A percentile compares a stretch with the other conserved stretches of the same genome.
Evolutionary conservation across 2,329 filamentous ascomycete species (phyloP).

Genomic region (Ophidiomyces ophidiicola): DNA sequence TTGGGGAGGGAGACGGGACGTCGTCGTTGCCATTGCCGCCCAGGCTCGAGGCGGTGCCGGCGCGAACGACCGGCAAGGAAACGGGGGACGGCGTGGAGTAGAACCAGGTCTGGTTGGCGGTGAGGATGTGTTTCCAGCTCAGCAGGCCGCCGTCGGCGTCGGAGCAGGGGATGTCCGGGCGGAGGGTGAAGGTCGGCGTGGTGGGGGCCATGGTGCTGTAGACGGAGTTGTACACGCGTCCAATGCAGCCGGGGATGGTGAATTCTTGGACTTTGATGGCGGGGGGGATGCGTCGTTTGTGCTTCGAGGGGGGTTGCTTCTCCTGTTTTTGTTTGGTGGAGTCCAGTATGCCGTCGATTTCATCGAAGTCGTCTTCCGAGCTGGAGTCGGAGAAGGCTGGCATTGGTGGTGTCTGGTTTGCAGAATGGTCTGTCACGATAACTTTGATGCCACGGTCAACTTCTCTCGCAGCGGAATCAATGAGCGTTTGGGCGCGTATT

Average conservation of each 20-base stretch:
- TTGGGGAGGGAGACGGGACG: slow-evolving; percentile 10
- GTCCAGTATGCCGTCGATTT: slow-evolving; percentile 11
- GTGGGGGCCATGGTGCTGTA: slow-evolving; percentile 6
- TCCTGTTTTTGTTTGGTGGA: slow-evolving; percentile 9
- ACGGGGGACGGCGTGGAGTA: slow-evolving; percentile 28
- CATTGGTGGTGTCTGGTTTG: slow-evolving; percentile 20
- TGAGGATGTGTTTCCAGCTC: slow-evolving; percentile 34
- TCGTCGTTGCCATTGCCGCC: slow-evolving; percentile 14
- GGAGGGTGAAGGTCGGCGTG: slow-evolving; percentile 31
- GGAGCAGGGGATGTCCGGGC: slow-evolving; percentile 31
- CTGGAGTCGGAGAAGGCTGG: slow-evolving; percentile 14
- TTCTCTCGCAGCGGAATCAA: slow-evolving; percentile 33
- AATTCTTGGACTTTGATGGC: slow-evolving; percentile 30
- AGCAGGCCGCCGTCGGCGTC: slow-evolving; percentile 35
- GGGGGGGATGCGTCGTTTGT: neutral
- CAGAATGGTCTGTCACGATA: slow-evolving; percentile 33
- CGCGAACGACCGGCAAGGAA: slow-evolving; percentile 20
- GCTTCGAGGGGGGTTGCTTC: neutral
- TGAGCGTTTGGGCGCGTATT: slow-evolving; percentile 35
- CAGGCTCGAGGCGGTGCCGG: slow-evolving; percentile 6
- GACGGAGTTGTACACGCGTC: slow-evolving; percentile 20
- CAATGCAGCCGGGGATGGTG: slow-evolving; percentile 33
- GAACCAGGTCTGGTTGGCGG: slow-evolving; percentile 30
- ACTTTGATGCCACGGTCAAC: slow-evolving; percentile 31
- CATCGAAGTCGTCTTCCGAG: slow-evolving; percentile 26